phyloP scores from a whole-genome alignment of 2,329 filamentous ascomycete species.

The Botrytis sinoallii region DNA sequence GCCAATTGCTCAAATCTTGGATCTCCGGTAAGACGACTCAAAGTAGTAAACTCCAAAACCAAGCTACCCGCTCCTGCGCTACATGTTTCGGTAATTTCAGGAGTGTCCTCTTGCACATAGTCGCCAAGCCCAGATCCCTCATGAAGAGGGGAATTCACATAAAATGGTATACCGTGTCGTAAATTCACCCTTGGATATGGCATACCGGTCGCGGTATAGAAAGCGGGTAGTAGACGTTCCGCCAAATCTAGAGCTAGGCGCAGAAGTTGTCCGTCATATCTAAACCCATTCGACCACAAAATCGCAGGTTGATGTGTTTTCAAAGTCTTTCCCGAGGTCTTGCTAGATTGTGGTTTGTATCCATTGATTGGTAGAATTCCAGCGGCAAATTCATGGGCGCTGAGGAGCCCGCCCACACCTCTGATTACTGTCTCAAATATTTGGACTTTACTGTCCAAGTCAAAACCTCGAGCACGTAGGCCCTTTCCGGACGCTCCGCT shows the following conservation, averaged over 20 bases:
- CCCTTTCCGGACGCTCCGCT: constrained; percentile 66
- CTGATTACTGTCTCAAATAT: constrained; percentile 98
- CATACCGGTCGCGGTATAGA: constrained; percentile 85
- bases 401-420: constrained; percentile 84
- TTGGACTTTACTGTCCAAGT: constrained; percentile 96
- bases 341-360: constrained; percentile 55
- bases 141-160: constrained; percentile 79
- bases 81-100: constrained; percentile 91
- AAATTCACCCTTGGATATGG: constrained; percentile 95
- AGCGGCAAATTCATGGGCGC: constrained; percentile 88
- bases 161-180: constrained; percentile 86
- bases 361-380: constrained; percentile 84
- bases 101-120: constrained; percentile 32
- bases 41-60: constrained; percentile 85
- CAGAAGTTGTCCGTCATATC: constrained; percentile 85
- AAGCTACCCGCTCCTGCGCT: constrained; percentile 95
- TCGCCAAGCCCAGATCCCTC: constrained; percentile 49
- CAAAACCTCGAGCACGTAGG: constrained; percentile 74
- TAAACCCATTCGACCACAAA: constrained; percentile 70
- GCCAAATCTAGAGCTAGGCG: constrained; percentile 86
- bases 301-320: constrained; percentile 52
- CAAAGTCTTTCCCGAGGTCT: constrained; percentile 10
- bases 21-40: constrained; percentile 86
- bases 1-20: constrained; percentile 82
- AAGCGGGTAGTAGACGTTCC: constrained; percentile 81